Evolutionary conservation across 352 stramenopile genomes (phyloP), one percentile per base, ranked within the genome.

Genomic region (Globisporangium heterothallicum): DNA sequence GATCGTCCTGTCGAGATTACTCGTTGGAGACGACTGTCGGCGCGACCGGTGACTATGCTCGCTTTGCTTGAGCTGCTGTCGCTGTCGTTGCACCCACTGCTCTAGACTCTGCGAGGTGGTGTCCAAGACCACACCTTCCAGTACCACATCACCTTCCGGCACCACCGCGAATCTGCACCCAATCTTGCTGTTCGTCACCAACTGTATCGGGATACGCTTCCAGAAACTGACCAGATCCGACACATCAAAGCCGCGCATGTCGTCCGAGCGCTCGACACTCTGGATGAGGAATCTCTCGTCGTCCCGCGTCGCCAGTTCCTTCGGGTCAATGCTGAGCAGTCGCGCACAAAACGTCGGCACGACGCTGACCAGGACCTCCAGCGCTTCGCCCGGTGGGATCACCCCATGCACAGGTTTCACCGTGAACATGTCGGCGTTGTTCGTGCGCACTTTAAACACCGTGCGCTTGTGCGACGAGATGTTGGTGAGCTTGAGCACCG

Each of bases 391-490:
- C 16, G 76, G 70, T n/a, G 49, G 30, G 32, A 92, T 44, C 9
- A 88, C 30, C 24, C 77, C 78, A 30, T 89, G 72, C 29, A 81
- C 72, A 7, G 82, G 82, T 45, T 72, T 78, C 40, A 92, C 82
- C 19, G 70, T 74, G 57, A 92, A 92, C 42, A 82, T 82, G 27
- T 88, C 64, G 44, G 77, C 71, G 59, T 86, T 80, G 58, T 77
- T 86, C 34, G 82, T 92, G 56, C 79, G 77, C 25, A 92, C 63
- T 41, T 87, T 86, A 57, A 87, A 90, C 10, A 89, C 64, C 14
- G 86, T 63, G 53, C 71, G 65, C 46, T 84, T 78, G n/a, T 51
- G 44, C 21, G 50, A 40, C 45, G 82, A 89, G 40, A 90, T 66
- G 58, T 90, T 92, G 44, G 60, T 73, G n/a, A 92, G 70, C 56